Base-by-base conservation (phyloP, 2,329 filamentous ascomycete species). In the Nothomitra cinnamomea region DNA sequence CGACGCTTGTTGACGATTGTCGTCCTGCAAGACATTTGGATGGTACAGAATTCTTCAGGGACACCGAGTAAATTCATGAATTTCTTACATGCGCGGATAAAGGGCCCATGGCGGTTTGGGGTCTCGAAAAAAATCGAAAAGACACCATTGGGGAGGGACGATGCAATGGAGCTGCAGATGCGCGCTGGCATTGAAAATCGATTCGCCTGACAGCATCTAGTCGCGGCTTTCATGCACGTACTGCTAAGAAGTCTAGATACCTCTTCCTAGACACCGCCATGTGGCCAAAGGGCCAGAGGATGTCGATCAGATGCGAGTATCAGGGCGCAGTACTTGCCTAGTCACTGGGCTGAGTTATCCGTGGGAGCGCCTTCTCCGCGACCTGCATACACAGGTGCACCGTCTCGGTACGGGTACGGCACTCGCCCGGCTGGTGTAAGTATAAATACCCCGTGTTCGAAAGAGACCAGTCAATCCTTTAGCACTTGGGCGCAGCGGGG, bases 231-330 rank as follows among this genome's bases (percentile, higher is more conserved):
- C 28, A 32, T 32, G 28, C 28, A 32, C 28, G 28, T 32, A 4
- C 28, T 4, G 10, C 5, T 25, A 28, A 21, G 43, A 48, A 48
- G 43, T 28, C 43, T 15, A 25, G 43, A 28, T 28, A 28, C 38
- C 15, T 41, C 38, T 41, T 41, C 38, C 38, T 32, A 7, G 25
- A 19, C 10, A 15, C 5, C 19, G 13, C 19, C 24, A 49, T 35
- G 45, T 49, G 45, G 45, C 45, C 45, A 49, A 49, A 49, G 24
- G 45, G 32, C 22, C 43, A 49, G 43, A 47, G 21, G n/a, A 25
- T 13, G 43, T 24, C 19, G 45, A 49, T 49, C 45, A 49, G 45
- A 49, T 49, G 45, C 45, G 25, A 49, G 45, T 15, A 35, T 35
- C 45, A 49, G 45, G 45, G 43, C 21, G 25, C n/a, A n/a, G 19